phyloP scores from a whole-genome alignment of 2,329 filamentous ascomycete genomes.

The Ophiosphaerella herpotricha region DNA sequence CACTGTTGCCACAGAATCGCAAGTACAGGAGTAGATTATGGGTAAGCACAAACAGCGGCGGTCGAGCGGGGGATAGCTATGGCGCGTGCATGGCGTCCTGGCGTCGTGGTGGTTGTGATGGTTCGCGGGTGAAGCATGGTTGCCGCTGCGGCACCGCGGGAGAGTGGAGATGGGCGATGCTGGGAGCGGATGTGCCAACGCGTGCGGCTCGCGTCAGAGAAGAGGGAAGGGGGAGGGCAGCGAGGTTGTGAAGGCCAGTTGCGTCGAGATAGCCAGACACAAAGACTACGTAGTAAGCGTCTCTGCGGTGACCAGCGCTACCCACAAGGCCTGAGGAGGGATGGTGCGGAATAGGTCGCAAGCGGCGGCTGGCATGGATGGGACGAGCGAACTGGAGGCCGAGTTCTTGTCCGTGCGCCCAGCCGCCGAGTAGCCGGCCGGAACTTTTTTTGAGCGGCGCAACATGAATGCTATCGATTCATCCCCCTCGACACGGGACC shows the following conservation, averaged over 20 bases:
- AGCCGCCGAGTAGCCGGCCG: background rate
- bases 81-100: conserved; percentile 29
- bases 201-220: background rate
- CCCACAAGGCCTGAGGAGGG: conserved; percentile 4
- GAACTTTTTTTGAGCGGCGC: conserved; percentile 6
- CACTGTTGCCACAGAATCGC: conserved; percentile 18
- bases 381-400: background rate
- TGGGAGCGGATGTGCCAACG: background rate
- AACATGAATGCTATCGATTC: background rate
- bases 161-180: background rate
- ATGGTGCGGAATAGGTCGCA: background rate
- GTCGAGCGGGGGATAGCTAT: conserved; percentile 14
- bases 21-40: conserved; percentile 9
- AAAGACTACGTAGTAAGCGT: too few species aligned
- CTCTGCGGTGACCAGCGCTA: background rate
- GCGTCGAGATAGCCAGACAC: background rate
- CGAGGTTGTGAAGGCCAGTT: background rate
- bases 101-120: conserved; percentile 1
- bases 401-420: background rate
- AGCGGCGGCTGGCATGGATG: background rate
- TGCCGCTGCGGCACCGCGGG: conserved; percentile 21
- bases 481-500: conserved; percentile 5
- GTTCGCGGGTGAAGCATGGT: conserved; percentile 34
- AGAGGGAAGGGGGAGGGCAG: too few species aligned
- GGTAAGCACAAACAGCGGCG: background rate